These are phyloP conservation scores for Spatholobus suberectus DNA, from an alignment of 306 rosid genomes.

Conservation along the genomic window DNA sequence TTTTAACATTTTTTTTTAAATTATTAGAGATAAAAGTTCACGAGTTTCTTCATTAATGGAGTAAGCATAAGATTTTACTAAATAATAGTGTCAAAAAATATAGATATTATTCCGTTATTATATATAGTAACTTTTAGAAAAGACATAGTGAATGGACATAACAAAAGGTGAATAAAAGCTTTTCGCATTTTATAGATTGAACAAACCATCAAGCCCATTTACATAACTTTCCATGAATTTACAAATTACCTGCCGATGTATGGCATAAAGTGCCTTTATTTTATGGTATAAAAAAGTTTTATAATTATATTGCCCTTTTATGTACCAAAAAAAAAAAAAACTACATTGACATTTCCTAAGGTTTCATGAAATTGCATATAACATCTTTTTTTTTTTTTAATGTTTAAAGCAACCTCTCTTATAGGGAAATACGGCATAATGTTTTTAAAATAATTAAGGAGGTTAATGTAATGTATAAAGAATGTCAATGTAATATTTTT, in stretches of 20 bases:
- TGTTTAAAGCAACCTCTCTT: no score
- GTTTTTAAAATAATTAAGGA: no score
- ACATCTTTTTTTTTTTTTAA: no score
- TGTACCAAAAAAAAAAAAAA: no score
- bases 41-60: no score
- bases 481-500: no score
- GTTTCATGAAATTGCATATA: no score
- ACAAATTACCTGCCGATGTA: background rate
- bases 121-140: background rate
- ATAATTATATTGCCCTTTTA: background rate
- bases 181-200: background rate
- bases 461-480: no score
- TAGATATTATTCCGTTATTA: background rate
- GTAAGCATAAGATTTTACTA: background rate
- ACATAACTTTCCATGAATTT: background rate
- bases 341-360: no score
- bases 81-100: background rate
- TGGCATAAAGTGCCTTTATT: background rate
- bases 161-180: background rate
- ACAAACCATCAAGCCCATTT: background rate
- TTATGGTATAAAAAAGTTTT: background rate
- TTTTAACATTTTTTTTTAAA: no score
- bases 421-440: no score
- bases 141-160: background rate
- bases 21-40: no score